Conservation (phyloP, 2,329 filamentous ascomycete species). For the Colletotrichum theobromicola region DNA sequence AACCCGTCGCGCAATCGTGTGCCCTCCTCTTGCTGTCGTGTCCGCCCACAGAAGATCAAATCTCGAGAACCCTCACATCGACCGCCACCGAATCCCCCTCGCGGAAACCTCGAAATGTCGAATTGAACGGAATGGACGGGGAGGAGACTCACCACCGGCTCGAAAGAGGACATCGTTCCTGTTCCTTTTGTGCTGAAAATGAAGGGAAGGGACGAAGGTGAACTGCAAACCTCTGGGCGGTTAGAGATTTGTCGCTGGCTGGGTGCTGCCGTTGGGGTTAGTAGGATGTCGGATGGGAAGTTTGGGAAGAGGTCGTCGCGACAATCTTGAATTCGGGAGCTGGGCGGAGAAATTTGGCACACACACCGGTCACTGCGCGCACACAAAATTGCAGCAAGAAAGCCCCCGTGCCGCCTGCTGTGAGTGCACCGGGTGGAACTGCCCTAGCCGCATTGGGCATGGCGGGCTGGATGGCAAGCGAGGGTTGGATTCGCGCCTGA, state of each 20-base stretch:
- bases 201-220: constrained; percentile 14
- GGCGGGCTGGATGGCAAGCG: constrained; percentile 36
- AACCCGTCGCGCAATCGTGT: background rate
- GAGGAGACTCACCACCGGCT: constrained; percentile 68
- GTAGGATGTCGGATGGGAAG: constrained; percentile 23
- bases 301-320: constrained; percentile 22
- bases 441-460: constrained; percentile 39
- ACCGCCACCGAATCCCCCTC: background rate
- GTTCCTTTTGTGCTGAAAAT: constrained; percentile 30
- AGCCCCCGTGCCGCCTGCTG: background rate
- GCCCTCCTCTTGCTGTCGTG: background rate
- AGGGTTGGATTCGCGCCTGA: constrained; percentile 31
- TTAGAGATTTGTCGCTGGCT: constrained; percentile 24
- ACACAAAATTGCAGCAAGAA: constrained; percentile 25
- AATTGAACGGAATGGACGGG: background rate
- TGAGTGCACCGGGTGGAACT: background rate
- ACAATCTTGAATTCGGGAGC: constrained; percentile 21
- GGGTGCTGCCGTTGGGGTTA: constrained; percentile 26
- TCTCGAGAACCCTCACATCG: constrained; percentile 2
- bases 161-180: constrained; percentile 71
- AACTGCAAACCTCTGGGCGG: constrained; percentile 27
- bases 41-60: background rate
- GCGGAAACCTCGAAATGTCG: background rate
- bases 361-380: constrained; percentile 11
- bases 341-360: constrained; percentile 25